phyloP scores from a whole-genome alignment of 441 rosid genomes.

The Adansonia gregorii region DNA sequence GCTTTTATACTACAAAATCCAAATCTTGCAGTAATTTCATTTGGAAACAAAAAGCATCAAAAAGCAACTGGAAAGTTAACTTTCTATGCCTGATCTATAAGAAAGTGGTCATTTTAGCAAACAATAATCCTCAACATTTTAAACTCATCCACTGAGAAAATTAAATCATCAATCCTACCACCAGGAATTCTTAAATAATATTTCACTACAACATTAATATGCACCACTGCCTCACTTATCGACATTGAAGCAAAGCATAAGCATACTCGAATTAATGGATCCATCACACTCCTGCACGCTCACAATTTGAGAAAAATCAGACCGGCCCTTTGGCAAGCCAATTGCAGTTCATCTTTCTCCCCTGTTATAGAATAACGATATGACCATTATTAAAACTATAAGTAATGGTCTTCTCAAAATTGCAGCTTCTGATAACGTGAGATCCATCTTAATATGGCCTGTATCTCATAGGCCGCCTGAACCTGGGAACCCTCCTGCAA shows the following conservation, averaged over 20 bases:
- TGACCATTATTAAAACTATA: constrained; percentile 17
- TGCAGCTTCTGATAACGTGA: background rate
- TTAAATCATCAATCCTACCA: background rate
- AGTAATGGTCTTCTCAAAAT: constrained; percentile 21
- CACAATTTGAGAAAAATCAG: constrained; percentile 23
- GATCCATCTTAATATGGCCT: constrained; percentile 58
- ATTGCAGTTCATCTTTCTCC: constrained; percentile 24
- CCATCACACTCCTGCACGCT: constrained; percentile 30
- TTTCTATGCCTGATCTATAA: background rate
- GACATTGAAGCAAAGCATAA: constrained; percentile 11
- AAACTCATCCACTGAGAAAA: constrained; percentile 17
- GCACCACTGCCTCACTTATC: constrained; percentile 20
- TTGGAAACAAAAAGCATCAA: background rate
- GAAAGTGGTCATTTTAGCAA: background rate
- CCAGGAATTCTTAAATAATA: constrained; percentile 23
- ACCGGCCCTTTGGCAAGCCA: constrained; percentile 22
- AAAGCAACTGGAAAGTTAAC: background rate
- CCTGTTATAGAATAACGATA: constrained; percentile 9
- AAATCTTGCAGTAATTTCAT: background rate
- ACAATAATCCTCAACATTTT: background rate
- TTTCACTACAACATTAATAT: constrained; percentile 30
- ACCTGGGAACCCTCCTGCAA: constrained; percentile 75
- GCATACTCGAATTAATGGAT: constrained; percentile 19
- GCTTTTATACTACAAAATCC: background rate
- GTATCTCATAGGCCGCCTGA: constrained; percentile 68